Evolutionary conservation across 257 asterid species (phyloP).

Genomic region (Solanum bulbocastanum): DNA sequence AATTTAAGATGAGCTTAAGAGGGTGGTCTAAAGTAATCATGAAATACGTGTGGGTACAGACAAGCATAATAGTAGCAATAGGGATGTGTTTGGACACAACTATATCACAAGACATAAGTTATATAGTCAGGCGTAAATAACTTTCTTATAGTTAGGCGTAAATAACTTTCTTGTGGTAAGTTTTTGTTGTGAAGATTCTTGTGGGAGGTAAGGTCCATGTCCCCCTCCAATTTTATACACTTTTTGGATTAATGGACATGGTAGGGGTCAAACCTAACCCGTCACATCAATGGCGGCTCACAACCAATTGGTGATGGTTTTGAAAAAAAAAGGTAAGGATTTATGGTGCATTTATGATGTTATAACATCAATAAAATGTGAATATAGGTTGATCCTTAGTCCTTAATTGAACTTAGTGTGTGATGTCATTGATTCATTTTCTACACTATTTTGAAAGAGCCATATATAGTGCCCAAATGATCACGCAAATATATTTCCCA

Average conservation of each 20-base stretch:
- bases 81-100: too few relatives aligned
- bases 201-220: neutral
- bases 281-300: too few relatives aligned
- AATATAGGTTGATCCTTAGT: neutral
- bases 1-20: neutral
- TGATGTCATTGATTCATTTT: neutral
- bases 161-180: neutral
- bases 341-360: too few relatives aligned
- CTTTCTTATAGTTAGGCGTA: too few relatives aligned
- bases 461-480: neutral
- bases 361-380: neutral
- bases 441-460: neutral
- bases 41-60: neutral
- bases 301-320: too few relatives aligned
- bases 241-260: neutral
- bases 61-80: too few relatives aligned
- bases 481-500: neutral
- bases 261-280: too few relatives aligned
- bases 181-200: neutral
- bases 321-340: too few relatives aligned
- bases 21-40: neutral
- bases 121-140: too few relatives aligned
- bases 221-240: neutral
- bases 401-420: neutral
- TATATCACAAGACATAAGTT: too few relatives aligned